These are phyloP conservation scores for Talaromyces proteolyticus DNA, from an alignment of 495 filamentous ascomycete genomes.

Conservation along the genomic window DNA sequence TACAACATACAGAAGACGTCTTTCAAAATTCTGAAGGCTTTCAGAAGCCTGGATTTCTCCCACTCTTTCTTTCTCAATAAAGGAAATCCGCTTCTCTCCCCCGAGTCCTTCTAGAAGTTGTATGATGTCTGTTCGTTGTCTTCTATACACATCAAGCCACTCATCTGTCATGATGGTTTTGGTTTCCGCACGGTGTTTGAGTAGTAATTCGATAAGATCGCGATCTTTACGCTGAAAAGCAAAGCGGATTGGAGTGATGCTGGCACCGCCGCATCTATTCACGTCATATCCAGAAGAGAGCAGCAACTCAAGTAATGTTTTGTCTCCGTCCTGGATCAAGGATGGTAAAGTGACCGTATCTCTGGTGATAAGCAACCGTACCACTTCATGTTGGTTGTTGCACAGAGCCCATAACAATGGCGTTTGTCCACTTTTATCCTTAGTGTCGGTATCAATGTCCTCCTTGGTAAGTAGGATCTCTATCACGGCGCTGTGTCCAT, in stretches of 20 bases:
- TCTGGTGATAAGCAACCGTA: slow-evolving; percentile 7
- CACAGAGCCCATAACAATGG: slow-evolving; percentile 13
- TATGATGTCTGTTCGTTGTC: slow-evolving; percentile 2
- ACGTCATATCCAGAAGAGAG: slow-evolving; percentile 1
- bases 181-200: not conserved
- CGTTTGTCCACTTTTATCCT: slow-evolving; percentile 11
- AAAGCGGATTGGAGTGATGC: not conserved
- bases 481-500: slow-evolving; percentile 11
- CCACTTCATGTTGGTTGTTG: slow-evolving; percentile 8
- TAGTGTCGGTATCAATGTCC: slow-evolving; percentile 6
- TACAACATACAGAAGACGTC: not conserved
- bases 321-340: not conserved
- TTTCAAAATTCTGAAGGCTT: not conserved
- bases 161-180: not conserved
- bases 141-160: not conserved
- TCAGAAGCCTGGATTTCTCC: not conserved
- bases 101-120: not conserved
- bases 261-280: not conserved
- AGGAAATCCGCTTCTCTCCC: not conserved
- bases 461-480: slow-evolving; percentile 12
- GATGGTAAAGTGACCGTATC: not conserved
- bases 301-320: not conserved
- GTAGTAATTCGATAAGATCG: not conserved
- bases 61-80: not conserved
- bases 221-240: not conserved